Base-by-base conservation (phyloP, 345 rosid species). In the Viola odorata region DNA sequence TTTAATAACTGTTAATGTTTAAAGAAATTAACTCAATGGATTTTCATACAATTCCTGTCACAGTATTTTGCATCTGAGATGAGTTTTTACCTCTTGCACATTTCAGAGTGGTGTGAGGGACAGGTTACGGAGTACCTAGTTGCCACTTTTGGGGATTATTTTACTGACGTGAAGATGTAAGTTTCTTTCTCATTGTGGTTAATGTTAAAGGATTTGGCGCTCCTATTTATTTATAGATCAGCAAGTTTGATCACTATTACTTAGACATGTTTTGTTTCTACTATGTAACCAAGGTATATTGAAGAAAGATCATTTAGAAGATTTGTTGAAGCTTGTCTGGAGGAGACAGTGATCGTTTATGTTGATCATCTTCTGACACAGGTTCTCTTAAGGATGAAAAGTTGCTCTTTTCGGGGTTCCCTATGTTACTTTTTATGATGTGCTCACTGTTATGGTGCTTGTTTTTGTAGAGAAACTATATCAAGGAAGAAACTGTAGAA, bases 251-350 rank as follows among this genome's bases (percentile, higher is more conserved):
- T 57, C 23, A 41, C 23, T 57, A 47, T 47, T 10, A 47, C 13
- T 9, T 6, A 4, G 8, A 6, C 12, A 47, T 37, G 49, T 57
- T 37, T 63, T 70, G 38, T 66, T 42, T 41, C 32, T 50, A 58
- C 66, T 62, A 67, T 75, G 58, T 66, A 17, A 55, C 62, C 38
- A 73, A 95, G 97, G 99, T 95, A 86, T 69, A 81, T 91, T 8
- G 97, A 95, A 77, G 97, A 95, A 64, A 78, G 99, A 78, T 91
- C 96, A 55, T 95, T 95, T 67, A 84, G 91, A 70, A 85, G 91
- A 81, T 95, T 95, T 64, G 97, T 95, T 14, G 97, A 91, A 77
- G 92, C 96, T 65, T 91, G 96, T 76, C 60, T 85, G 77, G 97
- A 95, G 84, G 99, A 95, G 76, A 91, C 95, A 15, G 77, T 82